phyloP scores from a whole-genome alignment of 2,329 filamentous ascomycete genomes.

The Fusarium annulatum region DNA sequence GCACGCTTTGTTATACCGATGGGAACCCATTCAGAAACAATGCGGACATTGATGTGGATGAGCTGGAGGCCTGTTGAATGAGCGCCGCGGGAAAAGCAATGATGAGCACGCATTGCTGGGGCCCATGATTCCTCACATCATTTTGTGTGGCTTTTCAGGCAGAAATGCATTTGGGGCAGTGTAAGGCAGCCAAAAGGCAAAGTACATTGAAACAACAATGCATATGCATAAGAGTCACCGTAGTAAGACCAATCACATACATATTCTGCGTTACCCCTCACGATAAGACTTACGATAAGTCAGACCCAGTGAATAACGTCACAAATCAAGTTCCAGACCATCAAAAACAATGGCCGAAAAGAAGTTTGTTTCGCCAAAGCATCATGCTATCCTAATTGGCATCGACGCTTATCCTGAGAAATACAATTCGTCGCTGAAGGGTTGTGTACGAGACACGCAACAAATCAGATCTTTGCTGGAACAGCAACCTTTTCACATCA shows the following conservation, averaged over 20 bases:
- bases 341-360: neutral
- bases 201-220: neutral
- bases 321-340: neutral
- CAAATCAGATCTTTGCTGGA: slow-evolving; percentile 3
- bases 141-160: neutral
- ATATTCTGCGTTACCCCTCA: neutral
- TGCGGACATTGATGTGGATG: neutral
- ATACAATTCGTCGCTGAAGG: neutral
- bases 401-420: slow-evolving; percentile 15
- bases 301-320: too few relatives aligned
- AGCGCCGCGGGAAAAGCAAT: neutral
- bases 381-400: slow-evolving; percentile 16
- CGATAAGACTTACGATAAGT: neutral
- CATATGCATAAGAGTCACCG: neutral
- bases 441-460: slow-evolving; percentile 15
- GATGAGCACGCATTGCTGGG: neutral
- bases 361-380: neutral
- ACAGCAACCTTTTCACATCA: neutral
- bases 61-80: neutral
- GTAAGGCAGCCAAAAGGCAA: neutral
- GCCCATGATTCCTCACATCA: neutral
- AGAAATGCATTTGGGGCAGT: neutral
- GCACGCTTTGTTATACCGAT: neutral
- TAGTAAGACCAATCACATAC: neutral
- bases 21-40: neutral